Percentiles rank a stretch among this genome's conserved stretches.
These are phyloP conservation scores for Kodamaea jinghongensis DNA, from an alignment of 805 yeast species.

Conservation along the genomic window DNA sequence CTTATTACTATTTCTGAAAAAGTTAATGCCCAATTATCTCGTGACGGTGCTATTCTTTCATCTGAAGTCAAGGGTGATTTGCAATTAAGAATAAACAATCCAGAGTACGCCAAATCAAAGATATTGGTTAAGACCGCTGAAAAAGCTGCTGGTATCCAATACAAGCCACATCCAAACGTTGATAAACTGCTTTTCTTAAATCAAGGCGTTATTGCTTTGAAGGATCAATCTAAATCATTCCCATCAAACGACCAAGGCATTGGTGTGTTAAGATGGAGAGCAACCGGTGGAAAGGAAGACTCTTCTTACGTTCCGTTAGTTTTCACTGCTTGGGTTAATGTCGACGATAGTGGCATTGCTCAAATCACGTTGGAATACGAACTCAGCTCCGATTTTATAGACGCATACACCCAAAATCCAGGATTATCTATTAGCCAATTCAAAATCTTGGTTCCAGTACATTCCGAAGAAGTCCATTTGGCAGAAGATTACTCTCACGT, in stretches of 20 bases:
- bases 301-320: constrained; percentile 52
- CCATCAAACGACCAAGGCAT: constrained; percentile 88
- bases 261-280: constrained; percentile 93
- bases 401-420: constrained; percentile 18
- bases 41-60: constrained; percentile 72
- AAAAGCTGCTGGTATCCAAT: constrained; percentile 55
- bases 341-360: constrained; percentile 56
- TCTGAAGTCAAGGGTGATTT: constrained; percentile 89
- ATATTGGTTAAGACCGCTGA: constrained; percentile 54
- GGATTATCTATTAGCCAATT: constrained; percentile 28
- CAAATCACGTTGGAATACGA: constrained; percentile 90
- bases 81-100: constrained; percentile 80
- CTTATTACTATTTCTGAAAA: constrained; percentile 75
- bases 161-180: constrained; percentile 95
- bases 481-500: constrained; percentile 47
- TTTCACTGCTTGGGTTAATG: constrained; percentile 81
- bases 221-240: constrained; percentile 76
- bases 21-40: constrained; percentile 68
- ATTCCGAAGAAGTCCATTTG: constrained; percentile 51
- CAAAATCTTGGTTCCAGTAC: constrained; percentile 55
- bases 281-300: constrained; percentile 60
- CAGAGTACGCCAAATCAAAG: constrained; percentile 65
- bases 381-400: constrained; percentile 44
- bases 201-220: constrained; percentile 61
- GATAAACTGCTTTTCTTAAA: constrained; percentile 70